These are phyloP conservation scores for Solanum pimpinellifolium DNA, from an alignment of 257 asterid species.

Conservation along the genomic window DNA sequence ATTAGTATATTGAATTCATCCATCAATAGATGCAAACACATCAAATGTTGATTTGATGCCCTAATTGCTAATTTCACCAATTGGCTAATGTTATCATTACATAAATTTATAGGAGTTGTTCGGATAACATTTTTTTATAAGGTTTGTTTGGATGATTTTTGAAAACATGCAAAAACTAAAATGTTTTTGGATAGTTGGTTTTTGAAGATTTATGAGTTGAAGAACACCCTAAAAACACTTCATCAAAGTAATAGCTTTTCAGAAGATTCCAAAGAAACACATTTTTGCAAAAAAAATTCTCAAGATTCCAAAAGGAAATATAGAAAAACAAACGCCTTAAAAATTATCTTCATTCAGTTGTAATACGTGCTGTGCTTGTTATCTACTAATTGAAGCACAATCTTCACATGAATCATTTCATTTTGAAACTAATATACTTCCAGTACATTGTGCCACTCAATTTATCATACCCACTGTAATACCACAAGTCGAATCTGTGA, in stretches of 20 bases:
- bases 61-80: not conserved
- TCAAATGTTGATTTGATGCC: not conserved
- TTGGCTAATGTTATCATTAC: not conserved
- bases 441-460: not conserved
- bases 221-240: not conserved
- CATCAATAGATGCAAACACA: not conserved
- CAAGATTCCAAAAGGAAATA: not conserved
- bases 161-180: not conserved
- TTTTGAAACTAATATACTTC: not conserved
- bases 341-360: not conserved
- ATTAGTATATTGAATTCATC: not conserved
- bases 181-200: not conserved
- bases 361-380: not conserved
- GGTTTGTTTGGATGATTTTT: not conserved
- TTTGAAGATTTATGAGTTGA: not conserved
- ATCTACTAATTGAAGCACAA: not conserved
- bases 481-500: not conserved
- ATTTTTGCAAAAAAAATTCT: not conserved
- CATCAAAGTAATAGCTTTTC: not conserved
- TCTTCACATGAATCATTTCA: not conserved
- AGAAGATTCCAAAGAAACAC: not conserved
- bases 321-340: not conserved
- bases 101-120: not conserved
- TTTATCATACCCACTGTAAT: not conserved
- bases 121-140: not conserved